A percentile compares a stretch with the other conserved stretches of the same genome.
Conservation (phyloP, 2,329 filamentous ascomycete species). For the Fusarium irregulare region DNA sequence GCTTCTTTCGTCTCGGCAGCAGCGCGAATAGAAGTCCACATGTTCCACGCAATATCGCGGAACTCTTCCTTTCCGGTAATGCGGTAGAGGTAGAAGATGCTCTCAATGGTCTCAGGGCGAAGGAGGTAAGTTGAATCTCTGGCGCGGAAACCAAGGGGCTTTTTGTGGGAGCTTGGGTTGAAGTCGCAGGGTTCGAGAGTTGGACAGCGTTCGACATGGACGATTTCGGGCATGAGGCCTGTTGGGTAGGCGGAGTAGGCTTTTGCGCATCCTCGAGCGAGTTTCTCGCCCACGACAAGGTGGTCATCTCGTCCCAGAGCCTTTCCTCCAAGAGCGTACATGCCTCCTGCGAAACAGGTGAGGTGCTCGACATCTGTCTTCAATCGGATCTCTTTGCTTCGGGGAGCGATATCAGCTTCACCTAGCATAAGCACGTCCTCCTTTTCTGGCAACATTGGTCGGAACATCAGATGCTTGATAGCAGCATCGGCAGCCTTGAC, state of each 20-base stretch:
- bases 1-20: slow-evolving; percentile 70
- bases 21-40: slow-evolving; percentile 73
- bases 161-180: slow-evolving; percentile 1
- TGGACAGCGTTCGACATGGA: slow-evolving; percentile 58
- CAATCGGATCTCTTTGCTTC: slow-evolving; percentile 43
- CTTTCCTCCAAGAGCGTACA: slow-evolving; percentile 70
- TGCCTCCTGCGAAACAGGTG: slow-evolving; percentile 73
- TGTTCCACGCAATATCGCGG: slow-evolving; percentile 76
- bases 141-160: slow-evolving; percentile 34
- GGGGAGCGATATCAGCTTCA: slow-evolving; percentile 57
- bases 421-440: slow-evolving; percentile 69
- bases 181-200: slow-evolving; percentile 42
- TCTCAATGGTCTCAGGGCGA: slow-evolving; percentile 75
- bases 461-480: slow-evolving; percentile 71
- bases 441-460: slow-evolving; percentile 68
- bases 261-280: slow-evolving; percentile 73
- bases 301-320: slow-evolving; percentile 64
- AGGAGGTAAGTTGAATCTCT: slow-evolving; percentile 35
- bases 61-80: slow-evolving; percentile 75
- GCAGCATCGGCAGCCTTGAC: slow-evolving; percentile 65
- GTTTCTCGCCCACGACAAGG: slow-evolving; percentile 65
- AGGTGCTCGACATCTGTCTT: slow-evolving; percentile 63
- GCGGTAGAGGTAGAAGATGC: slow-evolving; percentile 81
- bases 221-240: slow-evolving; percentile 72
- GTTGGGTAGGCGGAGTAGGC: slow-evolving; percentile 67